Conservation (phyloP, 306 rosid species). For the Geum urbanum region DNA sequence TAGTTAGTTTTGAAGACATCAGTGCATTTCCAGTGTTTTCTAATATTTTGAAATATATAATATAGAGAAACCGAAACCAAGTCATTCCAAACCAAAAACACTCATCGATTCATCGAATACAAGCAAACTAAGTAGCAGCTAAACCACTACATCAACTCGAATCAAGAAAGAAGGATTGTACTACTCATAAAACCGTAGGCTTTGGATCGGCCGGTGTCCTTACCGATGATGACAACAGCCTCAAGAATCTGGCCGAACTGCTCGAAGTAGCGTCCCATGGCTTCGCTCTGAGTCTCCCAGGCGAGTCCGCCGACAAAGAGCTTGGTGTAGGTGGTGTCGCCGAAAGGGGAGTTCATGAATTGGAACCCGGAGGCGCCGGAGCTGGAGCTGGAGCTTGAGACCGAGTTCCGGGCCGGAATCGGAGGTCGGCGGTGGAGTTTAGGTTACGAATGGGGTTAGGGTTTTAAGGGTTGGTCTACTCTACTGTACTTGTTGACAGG, state of each 20-base stretch:
- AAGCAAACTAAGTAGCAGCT: background rate
- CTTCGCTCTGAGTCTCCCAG: conserved; percentile 93
- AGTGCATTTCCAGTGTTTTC: too few relatives aligned
- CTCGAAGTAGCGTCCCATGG: conserved; percentile 79
- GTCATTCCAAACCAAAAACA: conserved; percentile 33
- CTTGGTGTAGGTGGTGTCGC: conserved; percentile 91
- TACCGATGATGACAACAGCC: conserved; percentile 89
- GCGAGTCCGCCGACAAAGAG: conserved; percentile 96
- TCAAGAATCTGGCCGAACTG: conserved; percentile 89
- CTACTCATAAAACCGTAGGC: conserved; percentile 97
- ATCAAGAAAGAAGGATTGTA: conserved; percentile 17
- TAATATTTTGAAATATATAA: too few relatives aligned
- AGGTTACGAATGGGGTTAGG: too few relatives aligned
- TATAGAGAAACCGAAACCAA: conserved; percentile 31
- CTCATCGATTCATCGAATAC: background rate
- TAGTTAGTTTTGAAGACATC: too few relatives aligned
- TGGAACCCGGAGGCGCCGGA: conserved; percentile 53
- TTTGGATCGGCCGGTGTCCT: conserved; percentile 91
- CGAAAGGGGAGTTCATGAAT: conserved; percentile 67
- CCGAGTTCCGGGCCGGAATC: conserved; percentile 50
- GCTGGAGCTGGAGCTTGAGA: conserved; percentile 55
- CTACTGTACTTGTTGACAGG: too few relatives aligned
- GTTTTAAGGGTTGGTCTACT: too few relatives aligned
- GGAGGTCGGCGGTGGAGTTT: background rate
- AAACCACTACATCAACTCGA: background rate